Base-by-base conservation (phyloP, 1,284 basidiomycete species). In the Cryptococcus sp. region DNA sequence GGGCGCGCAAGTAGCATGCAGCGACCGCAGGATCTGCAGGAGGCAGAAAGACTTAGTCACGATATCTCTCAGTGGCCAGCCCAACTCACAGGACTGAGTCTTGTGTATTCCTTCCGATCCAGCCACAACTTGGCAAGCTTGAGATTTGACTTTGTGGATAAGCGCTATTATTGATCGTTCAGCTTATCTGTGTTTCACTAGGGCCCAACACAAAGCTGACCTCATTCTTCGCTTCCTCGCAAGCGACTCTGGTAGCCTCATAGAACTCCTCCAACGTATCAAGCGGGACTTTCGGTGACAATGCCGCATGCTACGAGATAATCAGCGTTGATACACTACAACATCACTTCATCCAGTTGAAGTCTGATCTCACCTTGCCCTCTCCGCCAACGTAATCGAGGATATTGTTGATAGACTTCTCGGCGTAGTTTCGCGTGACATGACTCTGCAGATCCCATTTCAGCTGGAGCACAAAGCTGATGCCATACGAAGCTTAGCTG, bases 351-450 rank as follows among this genome's bases (percentile, higher is more conserved):
- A 13, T 22, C 16, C 1, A 20, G 8, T 19, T 35, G 43, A 16
- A 15, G 17, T 16, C 3, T 17, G 8, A 27, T 48, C 87, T 85
- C 73, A 91, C 93, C 53, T 91, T 91, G 35, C 81, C 80, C 63
- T 93, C 93, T 30, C 82, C 82, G 15, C 93, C 93, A 45, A 99
- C 96, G 71, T 99, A 99, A 78, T 99, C 96, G 64, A 99, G 82
- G 62, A 99, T 97, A 60, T 91, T 91, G 77, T 98, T 99, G 82
- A 99, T 99, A 7, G 91, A 90, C 82, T 99, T 99, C 79, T 99
- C 96, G 7, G 91, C 91, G 71, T 93, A 79, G 59, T 79, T 79
- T 39, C 76, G 66, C 8, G 78, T 78, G 6, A 78, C 75, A 27
- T 69, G 52, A 30, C 63, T 72, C 74, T 77, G 56, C 15, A 43